Percentiles rank a stretch among this genome's conserved stretches.
Evolutionary conservation across 208 protist species (phyloP).

Genomic region (Tritrichomonas foetus): DNA sequence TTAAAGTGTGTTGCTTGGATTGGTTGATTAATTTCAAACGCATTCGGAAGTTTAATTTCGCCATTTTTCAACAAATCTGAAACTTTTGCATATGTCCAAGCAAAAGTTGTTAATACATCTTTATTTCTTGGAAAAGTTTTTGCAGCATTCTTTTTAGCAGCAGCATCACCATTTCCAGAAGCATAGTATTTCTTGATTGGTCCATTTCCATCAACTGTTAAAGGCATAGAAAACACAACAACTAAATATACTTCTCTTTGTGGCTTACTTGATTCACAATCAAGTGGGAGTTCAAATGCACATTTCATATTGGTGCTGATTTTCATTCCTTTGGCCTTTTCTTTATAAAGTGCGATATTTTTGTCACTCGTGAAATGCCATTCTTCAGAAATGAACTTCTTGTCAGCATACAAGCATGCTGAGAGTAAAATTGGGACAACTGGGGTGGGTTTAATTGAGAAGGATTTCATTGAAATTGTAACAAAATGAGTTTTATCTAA

Average conservation of each 20-base stretch:
- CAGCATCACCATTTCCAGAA: neutral
- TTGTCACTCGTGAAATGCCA: neutral
- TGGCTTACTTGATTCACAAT: neutral
- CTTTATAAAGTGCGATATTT: neutral
- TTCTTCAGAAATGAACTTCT: neutral
- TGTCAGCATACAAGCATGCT: neutral
- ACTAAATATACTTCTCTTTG: neutral
- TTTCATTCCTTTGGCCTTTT: neutral
- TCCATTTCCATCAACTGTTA: neutral
- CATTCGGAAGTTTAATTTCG: neutral
- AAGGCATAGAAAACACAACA: neutral
- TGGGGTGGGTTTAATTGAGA: no score
- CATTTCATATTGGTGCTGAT: neutral
- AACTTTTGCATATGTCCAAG: neutral
- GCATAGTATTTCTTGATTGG: neutral
- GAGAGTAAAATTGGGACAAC: no score
- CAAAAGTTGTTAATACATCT: neutral
- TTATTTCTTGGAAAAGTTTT: neutral
- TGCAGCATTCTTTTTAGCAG: neutral
- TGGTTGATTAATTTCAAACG: neutral
- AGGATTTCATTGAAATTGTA: no score
- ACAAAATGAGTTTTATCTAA: no score
- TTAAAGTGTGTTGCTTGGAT: neutral
- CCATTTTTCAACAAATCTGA: neutral
- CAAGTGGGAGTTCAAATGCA: neutral